Evolutionary conservation across 495 filamentous ascomycete genomes (phyloP), one percentile per base, ranked within the genome.

Genomic region (Penicillium angulare): DNA sequence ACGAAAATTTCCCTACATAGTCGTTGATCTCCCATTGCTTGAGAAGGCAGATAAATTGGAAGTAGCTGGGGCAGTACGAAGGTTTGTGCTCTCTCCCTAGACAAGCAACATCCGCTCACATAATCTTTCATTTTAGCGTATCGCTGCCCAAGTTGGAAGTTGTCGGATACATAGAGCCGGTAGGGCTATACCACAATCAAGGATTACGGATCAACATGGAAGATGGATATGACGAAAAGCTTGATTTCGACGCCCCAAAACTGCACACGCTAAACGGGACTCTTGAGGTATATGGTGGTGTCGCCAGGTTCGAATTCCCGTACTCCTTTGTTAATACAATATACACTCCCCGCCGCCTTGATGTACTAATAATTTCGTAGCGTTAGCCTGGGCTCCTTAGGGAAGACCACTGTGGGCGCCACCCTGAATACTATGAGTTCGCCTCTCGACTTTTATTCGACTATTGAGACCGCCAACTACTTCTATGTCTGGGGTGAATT

Each of bases 241-340:
- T 44, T 9, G 42, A 44, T 10, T 44, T 44, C 18, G 17, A 44
- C 17, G 42, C 42, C 31, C 42, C 42, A 2, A 44, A 44, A 1
- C 24, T 44, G 6, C 42, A 44, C 16, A 44, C n/a, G 1, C 20
- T 44, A 5, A 44, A 44, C 17, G 24, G 24, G 8, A 1, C 1
- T 9, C 23, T 44, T 31, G 24, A 16, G 6, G 42, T 32, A 3
- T 44, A 44, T 16, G 42, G 42, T 29, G 42, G 24, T 44, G 24
- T 44, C 27, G 27, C 42, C 18, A 44, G 42, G 42, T 44, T 10
- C 1, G 42, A 13, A 9, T 24, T 23, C n/a, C 26, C 29, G 23
- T 10, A 29, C n/a, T n/a, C n/a, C n/a, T n/a, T n/a, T n/a, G n/a
- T n/a, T n/a, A n/a, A n/a, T n/a, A n/a, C n/a, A n/a, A n/a, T n/a